phyloP scores from a whole-genome alignment of 2,329 filamentous ascomycete species.

The Emmonsia crescens region DNA sequence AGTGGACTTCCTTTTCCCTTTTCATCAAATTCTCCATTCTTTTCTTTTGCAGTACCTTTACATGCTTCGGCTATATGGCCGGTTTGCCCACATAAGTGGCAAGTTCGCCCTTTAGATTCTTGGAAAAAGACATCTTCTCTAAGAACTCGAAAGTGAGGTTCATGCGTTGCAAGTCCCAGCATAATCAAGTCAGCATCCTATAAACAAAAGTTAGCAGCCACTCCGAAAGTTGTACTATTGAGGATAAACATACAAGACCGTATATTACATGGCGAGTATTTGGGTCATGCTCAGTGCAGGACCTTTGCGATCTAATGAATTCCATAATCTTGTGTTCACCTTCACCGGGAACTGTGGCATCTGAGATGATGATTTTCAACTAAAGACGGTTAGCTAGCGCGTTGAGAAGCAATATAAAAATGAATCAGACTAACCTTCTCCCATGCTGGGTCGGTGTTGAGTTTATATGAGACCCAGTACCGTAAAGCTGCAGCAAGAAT shows the following conservation, averaged over 20 bases:
- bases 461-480: slow-evolving; percentile 96
- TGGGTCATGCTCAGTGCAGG: slow-evolving; percentile 82
- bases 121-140: slow-evolving; percentile 95
- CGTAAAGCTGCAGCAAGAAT: slow-evolving; percentile 79
- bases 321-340: slow-evolving; percentile 99
- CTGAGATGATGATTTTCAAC: slow-evolving; percentile 95
- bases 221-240: not conserved
- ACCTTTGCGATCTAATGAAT: slow-evolving; percentile 86
- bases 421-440: slow-evolving; percentile 45
- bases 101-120: slow-evolving; percentile 69
- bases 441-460: slow-evolving; percentile 95
- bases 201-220: slow-evolving; percentile 16
- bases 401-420: not conserved
- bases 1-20: slow-evolving; percentile 59
- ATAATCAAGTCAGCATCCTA: slow-evolving; percentile 94
- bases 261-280: slow-evolving; percentile 98
- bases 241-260: slow-evolving; percentile 47
- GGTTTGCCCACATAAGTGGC: slow-evolving; percentile 81
- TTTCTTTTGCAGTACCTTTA: slow-evolving; percentile 64
- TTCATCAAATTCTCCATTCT: slow-evolving; percentile 68
- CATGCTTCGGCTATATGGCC: slow-evolving; percentile 86
- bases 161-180: slow-evolving; percentile 92
- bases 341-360: slow-evolving; percentile 93
- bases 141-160: slow-evolving; percentile 90
- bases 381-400: slow-evolving; percentile 25